Percentiles rank a stretch among this genome's conserved stretches.
These are phyloP conservation scores for Eimeria praecox DNA, from an alignment of 169 alveolate species.

Conservation along the genomic window DNA sequence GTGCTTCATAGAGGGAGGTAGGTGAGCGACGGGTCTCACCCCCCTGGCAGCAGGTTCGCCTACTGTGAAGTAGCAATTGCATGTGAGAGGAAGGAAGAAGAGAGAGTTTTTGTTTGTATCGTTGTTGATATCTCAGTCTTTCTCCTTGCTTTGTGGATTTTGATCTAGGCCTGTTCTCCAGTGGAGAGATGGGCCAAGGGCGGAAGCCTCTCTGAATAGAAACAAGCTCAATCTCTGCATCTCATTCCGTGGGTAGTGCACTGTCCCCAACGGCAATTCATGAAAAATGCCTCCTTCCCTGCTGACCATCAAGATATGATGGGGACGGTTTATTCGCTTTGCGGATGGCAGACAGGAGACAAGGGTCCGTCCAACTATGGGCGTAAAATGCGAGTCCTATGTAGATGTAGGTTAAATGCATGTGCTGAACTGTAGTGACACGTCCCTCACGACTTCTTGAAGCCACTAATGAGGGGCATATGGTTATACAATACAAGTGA, in stretches of 20 bases:
- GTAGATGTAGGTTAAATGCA: background rate
- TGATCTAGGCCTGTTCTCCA: too few relatives aligned
- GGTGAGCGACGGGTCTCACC: background rate
- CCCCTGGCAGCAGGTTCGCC: background rate
- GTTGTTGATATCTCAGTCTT: too few relatives aligned
- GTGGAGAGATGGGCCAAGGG: background rate
- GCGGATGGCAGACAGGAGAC: background rate
- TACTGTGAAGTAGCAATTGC: background rate
- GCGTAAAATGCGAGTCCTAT: background rate
- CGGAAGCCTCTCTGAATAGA: background rate
- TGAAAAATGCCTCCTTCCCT: background rate
- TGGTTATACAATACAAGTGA: background rate
- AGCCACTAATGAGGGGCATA: background rate
- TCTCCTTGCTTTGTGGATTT: background rate
- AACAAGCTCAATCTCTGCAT: too few relatives aligned
- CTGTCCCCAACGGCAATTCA: background rate
- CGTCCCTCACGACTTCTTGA: background rate
- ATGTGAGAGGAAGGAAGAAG: background rate
- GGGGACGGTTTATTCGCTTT: too few relatives aligned
- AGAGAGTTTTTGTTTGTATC: too few relatives aligned
- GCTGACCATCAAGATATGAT: background rate
- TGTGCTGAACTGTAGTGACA: background rate
- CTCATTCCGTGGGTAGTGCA: background rate
- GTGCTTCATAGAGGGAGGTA: background rate
- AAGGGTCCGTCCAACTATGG: too few relatives aligned